A percentile compares a stretch with the other conserved stretches of the same genome.
phyloP scores from a whole-genome alignment of 1,284 basidiomycete species.

The Schizopora paradoxa region DNA sequence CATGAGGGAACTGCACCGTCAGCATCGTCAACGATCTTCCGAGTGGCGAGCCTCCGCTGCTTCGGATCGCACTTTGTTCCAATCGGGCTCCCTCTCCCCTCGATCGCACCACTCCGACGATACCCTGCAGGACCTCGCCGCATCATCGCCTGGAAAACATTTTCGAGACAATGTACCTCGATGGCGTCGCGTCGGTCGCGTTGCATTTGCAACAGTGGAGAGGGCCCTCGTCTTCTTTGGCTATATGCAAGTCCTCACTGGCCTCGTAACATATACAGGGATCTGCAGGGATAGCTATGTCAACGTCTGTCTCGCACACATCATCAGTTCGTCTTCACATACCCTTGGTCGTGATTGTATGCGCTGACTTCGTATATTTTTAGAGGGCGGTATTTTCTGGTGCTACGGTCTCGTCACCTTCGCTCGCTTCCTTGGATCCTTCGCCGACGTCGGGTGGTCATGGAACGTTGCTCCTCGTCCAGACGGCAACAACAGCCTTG shows the following conservation, averaged over 20 bases:
- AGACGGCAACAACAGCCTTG: slow-evolving; percentile 39
- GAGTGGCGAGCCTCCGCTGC: slow-evolving; percentile 32
- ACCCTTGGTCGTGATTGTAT: neutral
- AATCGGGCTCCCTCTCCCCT: slow-evolving; percentile 34
- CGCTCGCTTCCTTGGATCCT: slow-evolving; percentile 87
- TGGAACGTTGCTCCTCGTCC: slow-evolving; percentile 73
- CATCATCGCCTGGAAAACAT: slow-evolving; percentile 22
- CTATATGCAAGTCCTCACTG: slow-evolving; percentile 59
- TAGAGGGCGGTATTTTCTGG: slow-evolving; percentile 88
- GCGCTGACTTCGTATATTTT: slow-evolving; percentile 6
- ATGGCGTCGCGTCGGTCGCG: slow-evolving; percentile 37
- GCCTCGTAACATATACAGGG: slow-evolving; percentile 76
- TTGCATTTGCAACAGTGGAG: slow-evolving; percentile 50
- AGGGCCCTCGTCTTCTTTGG: slow-evolving; percentile 64
- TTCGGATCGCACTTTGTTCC: slow-evolving; percentile 54
- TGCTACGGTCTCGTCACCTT: slow-evolving; percentile 87
- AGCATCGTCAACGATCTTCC: slow-evolving; percentile 31
- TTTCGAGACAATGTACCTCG: slow-evolving; percentile 22
- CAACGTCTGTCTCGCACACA: slow-evolving; percentile 86
- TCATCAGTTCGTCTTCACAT: slow-evolving; percentile 69
- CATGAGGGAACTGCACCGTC: slow-evolving; percentile 34
- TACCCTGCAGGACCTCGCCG: slow-evolving; percentile 47
- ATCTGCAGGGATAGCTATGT: slow-evolving; percentile 72
- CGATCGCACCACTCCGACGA: slow-evolving; percentile 54
- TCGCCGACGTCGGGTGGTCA: slow-evolving; percentile 88